A percentile compares a stretch with the other conserved stretches of the same genome.
Conservation (phyloP, 2,329 filamentous ascomycete genomes). For the Calonectria naviculata region DNA sequence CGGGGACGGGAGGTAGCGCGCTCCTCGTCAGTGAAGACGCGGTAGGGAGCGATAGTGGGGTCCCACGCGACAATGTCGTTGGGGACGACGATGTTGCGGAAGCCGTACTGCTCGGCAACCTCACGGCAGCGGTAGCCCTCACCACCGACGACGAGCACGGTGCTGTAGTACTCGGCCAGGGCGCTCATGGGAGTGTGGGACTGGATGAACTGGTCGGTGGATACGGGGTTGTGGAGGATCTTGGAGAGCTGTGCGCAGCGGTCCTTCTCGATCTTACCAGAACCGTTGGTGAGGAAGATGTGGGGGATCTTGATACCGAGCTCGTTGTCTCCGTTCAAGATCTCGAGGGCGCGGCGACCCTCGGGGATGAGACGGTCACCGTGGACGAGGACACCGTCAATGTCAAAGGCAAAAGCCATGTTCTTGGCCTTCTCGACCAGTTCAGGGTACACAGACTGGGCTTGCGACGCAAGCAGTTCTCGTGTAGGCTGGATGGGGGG, state of each 20-base stretch:
- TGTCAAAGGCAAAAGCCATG: conserved; percentile 84
- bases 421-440: conserved; percentile 79
- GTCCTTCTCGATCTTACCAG: conserved; percentile 89
- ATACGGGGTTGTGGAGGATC: conserved; percentile 41
- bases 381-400: conserved; percentile 91
- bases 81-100: conserved; percentile 82
- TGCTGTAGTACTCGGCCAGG: conserved; percentile 80
- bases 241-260: conserved; percentile 81
- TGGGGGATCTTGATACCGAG: conserved; percentile 87
- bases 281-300: conserved; percentile 93
- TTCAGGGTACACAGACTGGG: conserved; percentile 74
- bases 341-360: conserved; percentile 76
- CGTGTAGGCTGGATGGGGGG: conserved; percentile 69
- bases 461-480: conserved; percentile 76
- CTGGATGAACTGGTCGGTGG: conserved; percentile 74
- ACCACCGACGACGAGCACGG: conserved; percentile 79
- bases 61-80: conserved; percentile 81
- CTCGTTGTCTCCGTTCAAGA: conserved; percentile 78
- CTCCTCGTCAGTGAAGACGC: conserved; percentile 70
- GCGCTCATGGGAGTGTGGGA: conserved; percentile 84
- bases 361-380: conserved; percentile 81
- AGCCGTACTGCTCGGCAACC: conserved; percentile 71
- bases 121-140: conserved; percentile 76
- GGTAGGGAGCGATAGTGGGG: conserved; percentile 84
- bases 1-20: conserved; percentile 74